Conservation (phyloP, 805 yeast genomes). For the Limtongia smithiae region DNA sequence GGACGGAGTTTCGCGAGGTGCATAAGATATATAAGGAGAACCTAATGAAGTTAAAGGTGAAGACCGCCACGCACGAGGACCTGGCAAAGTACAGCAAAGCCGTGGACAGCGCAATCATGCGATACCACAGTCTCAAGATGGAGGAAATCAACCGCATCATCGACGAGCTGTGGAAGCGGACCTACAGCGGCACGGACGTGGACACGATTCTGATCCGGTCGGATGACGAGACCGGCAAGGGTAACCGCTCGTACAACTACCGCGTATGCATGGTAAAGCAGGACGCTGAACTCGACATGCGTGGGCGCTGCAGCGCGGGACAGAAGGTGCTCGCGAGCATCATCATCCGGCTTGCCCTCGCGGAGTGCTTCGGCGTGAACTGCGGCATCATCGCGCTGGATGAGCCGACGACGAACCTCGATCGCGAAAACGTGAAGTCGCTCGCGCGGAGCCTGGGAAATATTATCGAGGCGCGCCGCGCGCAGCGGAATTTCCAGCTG, state of each 20-base stretch:
- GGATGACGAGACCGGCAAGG: conserved; percentile 56
- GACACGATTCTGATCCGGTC: conserved; percentile 84
- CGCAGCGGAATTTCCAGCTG: conserved; percentile 85
- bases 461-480: conserved; percentile 69
- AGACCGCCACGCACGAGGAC: conserved; percentile 73
- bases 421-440: conserved; percentile 81
- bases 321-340: conserved; percentile 93
- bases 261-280: conserved; percentile 83
- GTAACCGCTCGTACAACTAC: conserved; percentile 35
- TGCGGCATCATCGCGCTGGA: conserved; percentile 96
- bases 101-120: conserved; percentile 89
- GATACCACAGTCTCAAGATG: conserved; percentile 87
- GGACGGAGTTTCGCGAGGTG: conserved; percentile 67
- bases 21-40: conserved; percentile 62
- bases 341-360: conserved; percentile 82
- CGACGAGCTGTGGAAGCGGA: conserved; percentile 89
- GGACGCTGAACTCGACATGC: conserved; percentile 90
- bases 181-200: conserved; percentile 93
- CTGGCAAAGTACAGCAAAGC: conserved; percentile 77
- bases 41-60: conserved; percentile 73
- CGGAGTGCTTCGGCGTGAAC: conserved; percentile 91
- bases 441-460: conserved; percentile 74
- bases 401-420: conserved; percentile 96
- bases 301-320: conserved; percentile 98
- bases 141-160: conserved; percentile 81